Base-by-base conservation (phyloP, 2,329 filamentous ascomycete genomes). In the Lachnellula arida region DNA sequence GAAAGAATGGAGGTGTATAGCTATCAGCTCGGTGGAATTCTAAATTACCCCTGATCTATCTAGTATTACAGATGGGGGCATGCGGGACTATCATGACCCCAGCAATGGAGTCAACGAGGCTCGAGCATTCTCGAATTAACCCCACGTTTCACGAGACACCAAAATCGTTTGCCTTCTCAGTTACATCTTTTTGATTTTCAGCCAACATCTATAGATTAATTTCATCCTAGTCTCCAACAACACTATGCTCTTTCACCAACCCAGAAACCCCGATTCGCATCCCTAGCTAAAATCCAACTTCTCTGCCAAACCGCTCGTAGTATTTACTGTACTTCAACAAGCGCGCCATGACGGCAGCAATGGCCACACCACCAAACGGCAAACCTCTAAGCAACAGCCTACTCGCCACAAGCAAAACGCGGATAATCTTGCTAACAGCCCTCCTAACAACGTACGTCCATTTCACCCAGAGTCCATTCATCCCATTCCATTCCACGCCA, bases 381-480 rank as follows among this genome's bases (percentile, higher is more conserved):
- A 54, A 52, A 49, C 50, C 60, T 44, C 43, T 58, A 51, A 58
- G 58, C 19, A 63, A 54, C 55, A 55, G 55, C 4, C 52, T 63
- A 17, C 61, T 67, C 48, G 58, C 62, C 5, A 63, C 67, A n/a
- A 67, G 60, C 37, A 61, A 55, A 54, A 53, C 60, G 43, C 59
- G 57, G 42, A 61, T 68, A 35, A 8, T 63, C 7, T 28, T 68
- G 3, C 49, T 57, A 15, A 39, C 65, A 15, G 63, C 67, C 44
- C 55, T 69, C 22, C 56, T 66, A 32, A 46, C 63, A 54, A 68
- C 63, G 67, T 68, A 50, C 60, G 66, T 64, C 19, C 9, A 8
- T 35, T 50, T 42, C 46, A 32, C 11, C 28, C 28, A 11, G 9
- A 11, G 22, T 23, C 4, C 22, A 19, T 19, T 2, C 19, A 5